Conservation (phyloP, 805 yeast genomes). For the Ogataea sp. region DNA sequence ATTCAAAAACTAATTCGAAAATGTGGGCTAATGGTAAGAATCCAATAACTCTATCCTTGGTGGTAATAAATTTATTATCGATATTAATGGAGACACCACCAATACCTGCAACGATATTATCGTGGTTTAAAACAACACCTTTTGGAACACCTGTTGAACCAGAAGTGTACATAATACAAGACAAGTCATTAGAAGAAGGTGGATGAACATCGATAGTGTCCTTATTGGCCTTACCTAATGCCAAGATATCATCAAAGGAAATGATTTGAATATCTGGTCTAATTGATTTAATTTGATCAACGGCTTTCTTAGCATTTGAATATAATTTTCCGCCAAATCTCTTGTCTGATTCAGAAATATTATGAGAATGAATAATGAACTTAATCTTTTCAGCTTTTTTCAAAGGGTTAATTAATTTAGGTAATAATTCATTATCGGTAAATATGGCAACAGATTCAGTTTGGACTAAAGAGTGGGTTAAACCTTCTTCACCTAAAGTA, state of each 20-base stretch:
- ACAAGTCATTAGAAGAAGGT: conserved; percentile 50
- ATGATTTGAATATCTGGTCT: conserved; percentile 71
- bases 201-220: conserved; percentile 29
- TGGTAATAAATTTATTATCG: conserved; percentile 38
- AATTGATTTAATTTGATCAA: conserved; percentile 49
- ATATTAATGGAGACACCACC: conserved; percentile 73
- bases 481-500: conserved; percentile 83
- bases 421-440: conserved; percentile 72
- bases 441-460: conserved; percentile 74
- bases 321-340: conserved; percentile 56
- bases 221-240: conserved; percentile 51
- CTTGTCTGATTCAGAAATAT: conserved; percentile 51
- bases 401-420: conserved; percentile 64
- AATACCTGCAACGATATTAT: conserved; percentile 71
- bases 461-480: conserved; percentile 77
- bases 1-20: conserved; percentile 85
- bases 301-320: conserved; percentile 46
- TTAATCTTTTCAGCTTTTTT: conserved; percentile 52
- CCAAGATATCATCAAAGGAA: conserved; percentile 56
- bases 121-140: conserved; percentile 67
- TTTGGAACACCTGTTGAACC: conserved; percentile 84
- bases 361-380: conserved; percentile 64
- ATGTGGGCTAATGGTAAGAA: conserved; percentile 96
- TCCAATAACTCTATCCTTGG: conserved; percentile 68
- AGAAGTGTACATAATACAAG: conserved; percentile 82